Evolutionary conservation across 2,329 filamentous ascomycete species (phyloP).

Genomic region (Fusarium sarcochroum): DNA sequence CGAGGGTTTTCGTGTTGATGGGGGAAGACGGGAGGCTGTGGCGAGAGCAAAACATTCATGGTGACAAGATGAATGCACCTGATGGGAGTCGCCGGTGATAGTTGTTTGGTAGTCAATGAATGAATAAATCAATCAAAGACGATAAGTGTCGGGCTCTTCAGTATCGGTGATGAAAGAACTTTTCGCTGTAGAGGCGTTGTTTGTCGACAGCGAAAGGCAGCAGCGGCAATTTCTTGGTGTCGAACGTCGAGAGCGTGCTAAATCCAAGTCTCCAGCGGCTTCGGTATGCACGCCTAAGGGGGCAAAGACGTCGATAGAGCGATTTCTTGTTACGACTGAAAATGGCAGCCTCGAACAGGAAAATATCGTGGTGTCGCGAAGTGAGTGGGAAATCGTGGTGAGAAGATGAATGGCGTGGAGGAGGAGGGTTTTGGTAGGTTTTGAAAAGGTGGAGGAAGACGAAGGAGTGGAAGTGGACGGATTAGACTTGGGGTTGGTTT

Average conservation of each 20-base stretch:
- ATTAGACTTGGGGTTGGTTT: conserved; percentile 31
- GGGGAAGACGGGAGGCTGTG: conserved; percentile 71
- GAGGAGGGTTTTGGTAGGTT: conserved; percentile 13
- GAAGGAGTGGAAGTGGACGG: conserved; percentile 36
- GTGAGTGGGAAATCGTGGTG: background rate
- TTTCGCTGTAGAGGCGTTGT: conserved; percentile 6
- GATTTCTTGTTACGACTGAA: background rate
- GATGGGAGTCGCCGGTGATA: conserved; percentile 15
- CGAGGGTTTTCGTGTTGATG: conserved; percentile 70
- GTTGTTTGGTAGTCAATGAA: conserved; percentile 25
- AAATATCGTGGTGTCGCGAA: background rate
- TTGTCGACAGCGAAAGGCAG: conserved; percentile 9
- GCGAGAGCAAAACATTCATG: conserved; percentile 75
- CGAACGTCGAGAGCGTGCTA: conserved; percentile 2
- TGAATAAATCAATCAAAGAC: conserved; percentile 29
- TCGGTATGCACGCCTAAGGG: background rate
- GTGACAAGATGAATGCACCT: conserved; percentile 45
- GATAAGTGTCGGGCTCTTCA: conserved; percentile 9
- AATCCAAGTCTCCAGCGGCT: conserved; percentile 5
- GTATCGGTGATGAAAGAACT: background rate
- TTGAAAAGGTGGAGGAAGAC: conserved; percentile 38
- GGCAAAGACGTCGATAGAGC: conserved; percentile 1
- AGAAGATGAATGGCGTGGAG: conserved; percentile 15
- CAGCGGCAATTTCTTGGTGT: conserved; percentile 9
- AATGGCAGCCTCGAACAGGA: background rate